Base-by-base conservation (phyloP, 306 rosid species). In the Hippophae rhamnoides region DNA sequence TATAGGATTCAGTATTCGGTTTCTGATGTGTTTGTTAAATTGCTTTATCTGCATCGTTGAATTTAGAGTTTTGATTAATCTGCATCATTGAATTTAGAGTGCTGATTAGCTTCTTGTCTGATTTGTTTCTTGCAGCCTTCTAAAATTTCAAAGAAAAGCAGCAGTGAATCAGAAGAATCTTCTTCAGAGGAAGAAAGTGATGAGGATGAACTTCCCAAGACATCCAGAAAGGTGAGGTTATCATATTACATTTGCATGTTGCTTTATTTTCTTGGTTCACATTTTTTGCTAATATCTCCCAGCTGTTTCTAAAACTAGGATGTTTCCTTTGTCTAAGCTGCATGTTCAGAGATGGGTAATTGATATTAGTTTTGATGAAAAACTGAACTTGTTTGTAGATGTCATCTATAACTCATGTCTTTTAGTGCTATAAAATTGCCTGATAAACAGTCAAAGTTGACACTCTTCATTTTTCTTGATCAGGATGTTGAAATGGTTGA, bases 401-500 rank as follows among this genome's bases (percentile, higher is more conserved):
- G 5, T 4, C 5, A 31, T 31, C 38, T 31, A 31, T 31, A 31
- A 31, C 5, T 31, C 38, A 2, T 31, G 38, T 31, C 4, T 31
- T 27, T 31, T 31, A 4, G 38, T 31, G 38, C 38, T 31, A 31
- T 1, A 27, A 27, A 27, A 27, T 27, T 27, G 38, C 38, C 38
- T 27, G 38, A 27, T 27, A 31, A 2, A 31, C 5, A 4, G 5
- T 31, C 38, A 18, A 18, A 18, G 1, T 18, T 46, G 49, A 46
- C 49, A 46, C 11, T 10, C 45, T 26, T 25, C 31, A 3, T 6
- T 53, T 41, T 18, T 7, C 61, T 45, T 56, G 10, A 23, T 61
- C 85, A 92, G 93, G 73, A 85, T 52, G 86, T 73, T 23, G 79
- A 81, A 68, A 90, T 90, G 96, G 81, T 60, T 7, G 96, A 83